These are phyloP conservation scores for Trichoderma sp. DNA, from an alignment of 2,329 filamentous ascomycete species.

Conservation along the genomic window DNA sequence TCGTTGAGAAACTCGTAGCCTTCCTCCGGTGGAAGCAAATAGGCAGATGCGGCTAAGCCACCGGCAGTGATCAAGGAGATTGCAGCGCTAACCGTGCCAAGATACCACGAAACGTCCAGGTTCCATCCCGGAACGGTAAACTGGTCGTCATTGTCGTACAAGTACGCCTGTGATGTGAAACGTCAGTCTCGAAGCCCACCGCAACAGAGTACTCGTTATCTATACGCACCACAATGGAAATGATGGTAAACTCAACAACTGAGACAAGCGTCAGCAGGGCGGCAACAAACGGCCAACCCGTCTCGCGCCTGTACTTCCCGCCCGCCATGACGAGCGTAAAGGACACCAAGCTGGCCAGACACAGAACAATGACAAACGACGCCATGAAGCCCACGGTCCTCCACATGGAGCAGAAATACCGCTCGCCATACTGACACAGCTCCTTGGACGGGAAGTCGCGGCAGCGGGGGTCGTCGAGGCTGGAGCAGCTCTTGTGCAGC, in stretches of 20 bases:
- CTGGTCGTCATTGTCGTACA: slow-evolving; percentile 77
- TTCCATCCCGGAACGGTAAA: slow-evolving; percentile 79
- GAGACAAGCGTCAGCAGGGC: slow-evolving; percentile 63
- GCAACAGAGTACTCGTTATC: not conserved
- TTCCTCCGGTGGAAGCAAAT: slow-evolving; percentile 72
- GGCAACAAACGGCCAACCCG: slow-evolving; percentile 75
- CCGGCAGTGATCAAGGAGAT: slow-evolving; percentile 52
- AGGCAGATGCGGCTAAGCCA: slow-evolving; percentile 63
- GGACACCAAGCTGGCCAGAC: slow-evolving; percentile 75
- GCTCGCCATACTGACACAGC: slow-evolving; percentile 43
- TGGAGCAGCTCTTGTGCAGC: slow-evolving; percentile 77
- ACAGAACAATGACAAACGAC: slow-evolving; percentile 76
- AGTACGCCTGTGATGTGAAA: slow-evolving; percentile 65
- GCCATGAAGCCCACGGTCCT: slow-evolving; percentile 83
- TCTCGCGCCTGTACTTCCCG: slow-evolving; percentile 74
- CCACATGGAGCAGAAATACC: slow-evolving; percentile 90
- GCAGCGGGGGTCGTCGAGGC: slow-evolving; percentile 60
- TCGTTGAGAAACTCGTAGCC: slow-evolving; percentile 72
- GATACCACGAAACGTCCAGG: slow-evolving; percentile 74
- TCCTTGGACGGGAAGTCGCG: slow-evolving; percentile 37
- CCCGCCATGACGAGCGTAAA: slow-evolving; percentile 75
- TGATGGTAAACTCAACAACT: slow-evolving; percentile 68
- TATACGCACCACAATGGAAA: slow-evolving; percentile 74
- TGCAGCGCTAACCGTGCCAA: slow-evolving; percentile 57
- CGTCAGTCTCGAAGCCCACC: not conserved